phyloP scores from a whole-genome alignment of 2,329 filamentous ascomycete genomes.

The Stagonosporopsis cucurbitacearum region DNA sequence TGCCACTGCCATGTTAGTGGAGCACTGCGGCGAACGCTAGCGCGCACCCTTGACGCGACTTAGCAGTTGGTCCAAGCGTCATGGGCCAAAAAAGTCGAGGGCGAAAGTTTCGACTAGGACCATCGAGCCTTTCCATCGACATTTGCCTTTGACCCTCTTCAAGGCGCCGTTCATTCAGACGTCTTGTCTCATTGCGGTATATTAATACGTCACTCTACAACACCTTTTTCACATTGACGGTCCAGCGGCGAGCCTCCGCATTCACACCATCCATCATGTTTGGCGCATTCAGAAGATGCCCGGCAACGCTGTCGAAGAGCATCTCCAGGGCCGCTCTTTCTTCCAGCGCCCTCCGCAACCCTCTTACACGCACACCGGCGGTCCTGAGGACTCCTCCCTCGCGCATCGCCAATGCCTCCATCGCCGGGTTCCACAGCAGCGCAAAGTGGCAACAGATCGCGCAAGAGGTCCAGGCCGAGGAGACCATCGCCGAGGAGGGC shows the following conservation, averaged over 20 bases:
- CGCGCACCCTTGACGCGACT: conserved; percentile 16
- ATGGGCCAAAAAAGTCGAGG: conserved; percentile 13
- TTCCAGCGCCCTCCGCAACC: conserved; percentile 33
- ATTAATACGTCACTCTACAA: conserved; percentile 5
- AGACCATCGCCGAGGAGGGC: conserved; percentile 26
- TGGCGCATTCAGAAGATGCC: conserved; percentile 50
- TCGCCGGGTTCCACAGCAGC: conserved; percentile 50
- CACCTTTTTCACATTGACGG: conserved; percentile 1
- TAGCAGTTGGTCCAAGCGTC: background rate
- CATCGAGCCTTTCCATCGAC: conserved; percentile 8
- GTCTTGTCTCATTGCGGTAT: background rate
- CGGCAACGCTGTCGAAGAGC: conserved; percentile 46
- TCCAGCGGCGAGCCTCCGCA: conserved; percentile 14
- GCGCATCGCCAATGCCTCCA: conserved; percentile 28
- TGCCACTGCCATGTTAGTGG: conserved; percentile 13
- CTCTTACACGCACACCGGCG: conserved; percentile 29
- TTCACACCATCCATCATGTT: conserved; percentile 50
- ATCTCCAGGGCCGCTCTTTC: conserved; percentile 35
- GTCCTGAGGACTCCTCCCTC: conserved; percentile 28
- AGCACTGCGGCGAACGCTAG: background rate
- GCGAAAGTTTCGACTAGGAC: conserved; percentile 15
- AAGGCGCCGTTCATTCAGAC: conserved; percentile 12
- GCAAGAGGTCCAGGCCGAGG: conserved; percentile 30
- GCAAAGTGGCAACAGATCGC: conserved; percentile 47
- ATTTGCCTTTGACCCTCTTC: conserved; percentile 14